Evolutionary conservation across 23 red algal species (phyloP), one percentile per base, ranked within the genome.

Genomic region (Cyanidiococcus yangmingshanensis): DNA sequence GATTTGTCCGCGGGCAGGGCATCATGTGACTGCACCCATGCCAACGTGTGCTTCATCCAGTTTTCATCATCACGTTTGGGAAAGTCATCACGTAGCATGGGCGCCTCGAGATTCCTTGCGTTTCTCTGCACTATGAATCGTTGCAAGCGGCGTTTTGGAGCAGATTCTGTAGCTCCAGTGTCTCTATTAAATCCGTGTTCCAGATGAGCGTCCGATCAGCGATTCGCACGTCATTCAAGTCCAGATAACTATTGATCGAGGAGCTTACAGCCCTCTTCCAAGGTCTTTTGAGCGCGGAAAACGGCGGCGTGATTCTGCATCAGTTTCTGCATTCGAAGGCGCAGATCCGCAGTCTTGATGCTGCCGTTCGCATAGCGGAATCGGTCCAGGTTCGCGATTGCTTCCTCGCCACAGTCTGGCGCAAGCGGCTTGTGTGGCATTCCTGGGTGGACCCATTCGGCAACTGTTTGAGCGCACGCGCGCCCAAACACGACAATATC

Each of bases 401-500:
- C 79, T 45, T 85, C 45, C 63, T 96, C 87, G 35, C 87, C 87
- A 32, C 75, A 79, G 37, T 59, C 21, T 15, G 18, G 37, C 24
- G 84, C 79, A 21, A 90, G 68, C 45, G 80, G 82, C 38, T 79
- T 58, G 59, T 85, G 81, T 16, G 87, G 58, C 0, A 76, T 79
- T 57, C 84, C 84, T 35, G 92, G 92, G 75, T 79, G 86, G 27
- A 87, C 71, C 0, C 54, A 2, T 27, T 96, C 92, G 18, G 85
- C 88, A 1, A 74, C 82, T 17, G 82, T 74, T 21, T 80, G 74
- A 12, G 92, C 84, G 37, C 80, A 82, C 0, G 92, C 92, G 26
- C 92, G 84, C 45, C 92, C 92, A 77, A 96, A 96, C 30, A 96
- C 92, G 2, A 96, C 92, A 78, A 96, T 90, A 39, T 96, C 92